Conservation (phyloP, 2,329 filamentous ascomycete species). For the Apiospora arundinis region DNA sequence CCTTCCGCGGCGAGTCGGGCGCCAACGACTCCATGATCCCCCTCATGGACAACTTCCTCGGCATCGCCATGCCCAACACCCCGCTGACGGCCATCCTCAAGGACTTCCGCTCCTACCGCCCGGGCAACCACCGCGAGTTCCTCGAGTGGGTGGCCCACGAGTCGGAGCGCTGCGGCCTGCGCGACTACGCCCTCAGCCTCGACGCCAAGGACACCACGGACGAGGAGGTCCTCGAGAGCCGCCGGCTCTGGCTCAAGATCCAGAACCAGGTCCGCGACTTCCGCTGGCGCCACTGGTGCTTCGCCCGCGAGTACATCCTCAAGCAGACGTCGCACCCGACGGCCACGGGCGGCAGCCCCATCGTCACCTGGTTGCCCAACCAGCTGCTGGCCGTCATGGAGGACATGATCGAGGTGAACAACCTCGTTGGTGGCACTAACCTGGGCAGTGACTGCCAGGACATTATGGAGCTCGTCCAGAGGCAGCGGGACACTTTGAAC, state of each 20-base stretch:
- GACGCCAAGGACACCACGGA: slow-evolving; percentile 37
- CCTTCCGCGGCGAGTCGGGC: slow-evolving; percentile 90
- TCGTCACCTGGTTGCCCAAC: slow-evolving; percentile 85
- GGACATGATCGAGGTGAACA: slow-evolving; percentile 69
- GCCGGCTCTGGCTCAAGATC: slow-evolving; percentile 66
- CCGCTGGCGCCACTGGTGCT: slow-evolving; percentile 85
- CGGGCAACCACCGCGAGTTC: slow-evolving; percentile 87
- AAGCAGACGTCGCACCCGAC: slow-evolving; percentile 79
- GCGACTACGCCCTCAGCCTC: slow-evolving; percentile 60
- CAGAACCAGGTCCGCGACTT: slow-evolving; percentile 82
- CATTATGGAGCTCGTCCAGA: slow-evolving; percentile 70
- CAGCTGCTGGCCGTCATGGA: slow-evolving; percentile 77
- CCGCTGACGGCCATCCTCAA: slow-evolving; percentile 86
- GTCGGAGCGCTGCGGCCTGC: slow-evolving; percentile 57
- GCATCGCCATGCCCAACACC: slow-evolving; percentile 86
- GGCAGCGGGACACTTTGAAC: slow-evolving; percentile 68
- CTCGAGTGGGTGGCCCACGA: slow-evolving; percentile 70
- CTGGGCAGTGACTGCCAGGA: slow-evolving; percentile 56
- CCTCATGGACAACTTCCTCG: slow-evolving; percentile 84
- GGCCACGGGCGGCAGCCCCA: slow-evolving; percentile 80
- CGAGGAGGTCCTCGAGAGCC: slow-evolving; percentile 53
- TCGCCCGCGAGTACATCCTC: slow-evolving; percentile 83
- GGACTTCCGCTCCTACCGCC: slow-evolving; percentile 89
- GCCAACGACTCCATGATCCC: slow-evolving; percentile 96
- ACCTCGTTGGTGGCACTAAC: slow-evolving; percentile 49